Base-by-base conservation (phyloP, 2,329 filamentous ascomycete species). In the Septoria petroselini region DNA sequence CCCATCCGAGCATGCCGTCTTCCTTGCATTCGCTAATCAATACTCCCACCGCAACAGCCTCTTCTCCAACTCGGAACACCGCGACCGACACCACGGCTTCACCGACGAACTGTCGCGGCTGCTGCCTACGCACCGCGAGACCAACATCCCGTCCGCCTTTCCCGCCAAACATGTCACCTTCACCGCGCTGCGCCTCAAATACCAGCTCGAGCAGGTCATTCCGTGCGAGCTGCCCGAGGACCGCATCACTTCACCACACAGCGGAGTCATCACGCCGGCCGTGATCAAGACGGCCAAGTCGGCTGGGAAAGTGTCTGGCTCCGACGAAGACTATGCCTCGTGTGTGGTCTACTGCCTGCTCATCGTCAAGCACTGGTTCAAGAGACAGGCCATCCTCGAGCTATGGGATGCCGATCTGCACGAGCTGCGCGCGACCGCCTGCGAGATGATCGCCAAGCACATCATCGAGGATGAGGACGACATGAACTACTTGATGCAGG, bases 341-440 rank as follows among this genome's bases (percentile, higher is more conserved):
- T 96, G 91, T 61, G 86, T 97, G 3, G 86, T 95, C 2, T 95
- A 83, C 69, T 86, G 86, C 58, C 73, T 96, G 48, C 77, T 96
- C 3, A 81, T 95, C 7, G 83, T 81, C 61, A 74, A 84, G 62
- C 76, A 80, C 61, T 86, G 83, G 83, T 97, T 96, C 71, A 84
- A 81, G 65, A 82, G 81, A 54, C 91, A 97, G 71, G 83, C 89
- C 1, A 55, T 77, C 21, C 69, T 84, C 5, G 93, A 98, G 75
- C 80, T 97, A 2, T 98, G 91, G 89, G 91, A 98, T 69, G 84
- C 91, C 5, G 85, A 89, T 52, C 76, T 97, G 31, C 88, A 95
- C 67, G 73, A 84, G 34, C 74, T 93, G 30, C 82, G 91, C 23
- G 88, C 89, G 1, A 75, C 80, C 2, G 91, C 93, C 11, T 95